Evolutionary conservation across 805 yeast species (phyloP), one percentile per base, ranked within the genome.

Genomic region (Ogataea trehaloabstinens): DNA sequence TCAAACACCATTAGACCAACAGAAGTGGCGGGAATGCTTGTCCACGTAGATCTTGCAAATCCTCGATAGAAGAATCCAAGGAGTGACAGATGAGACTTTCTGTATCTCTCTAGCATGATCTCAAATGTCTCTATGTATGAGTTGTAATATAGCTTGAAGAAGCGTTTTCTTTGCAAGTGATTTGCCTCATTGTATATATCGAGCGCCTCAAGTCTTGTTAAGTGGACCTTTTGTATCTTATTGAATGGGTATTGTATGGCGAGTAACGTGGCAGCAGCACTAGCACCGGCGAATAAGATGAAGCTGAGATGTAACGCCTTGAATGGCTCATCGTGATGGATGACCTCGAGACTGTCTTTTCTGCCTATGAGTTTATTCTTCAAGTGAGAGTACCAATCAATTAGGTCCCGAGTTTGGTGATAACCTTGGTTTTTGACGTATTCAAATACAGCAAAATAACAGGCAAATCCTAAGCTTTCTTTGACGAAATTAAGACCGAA

Each of bases 21-120:
- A 29, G 95, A 84, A 1, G 96, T 86, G 2, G 95, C 87, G 1
- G 98, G 98, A 31, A 90, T 76, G 1, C 85, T 78, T 0, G 87
- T 74, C 34, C 85, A 53, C 0, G 95, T 83, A 44, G 82, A 83
- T 41, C 82, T 66, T 5, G 73, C 66, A 55, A 85, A 87, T 0
- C 97, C 97, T 46, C 79, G 81, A 55, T 89, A 91, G 7, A 81
- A 71, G 76, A 90, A 80, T 19, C 71, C 71, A 25, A 73, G 55
- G 80, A 87, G 80, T 2, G 78, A 63, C 21, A 73, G 56, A 20
- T 70, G 70, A 3, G 86, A 73, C 39, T 76, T 80, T 13, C 65
- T 61, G 49, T 76, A 75, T 48, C 80, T 69, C 41, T 73, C 65
- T 28, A 70, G 50, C 22, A 82, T 70, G 44, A 85, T 87, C 35